These are phyloP conservation scores for Rutstroemia sydowiana DNA, from an alignment of 2,329 filamentous ascomycete species.

Conservation along the genomic window DNA sequence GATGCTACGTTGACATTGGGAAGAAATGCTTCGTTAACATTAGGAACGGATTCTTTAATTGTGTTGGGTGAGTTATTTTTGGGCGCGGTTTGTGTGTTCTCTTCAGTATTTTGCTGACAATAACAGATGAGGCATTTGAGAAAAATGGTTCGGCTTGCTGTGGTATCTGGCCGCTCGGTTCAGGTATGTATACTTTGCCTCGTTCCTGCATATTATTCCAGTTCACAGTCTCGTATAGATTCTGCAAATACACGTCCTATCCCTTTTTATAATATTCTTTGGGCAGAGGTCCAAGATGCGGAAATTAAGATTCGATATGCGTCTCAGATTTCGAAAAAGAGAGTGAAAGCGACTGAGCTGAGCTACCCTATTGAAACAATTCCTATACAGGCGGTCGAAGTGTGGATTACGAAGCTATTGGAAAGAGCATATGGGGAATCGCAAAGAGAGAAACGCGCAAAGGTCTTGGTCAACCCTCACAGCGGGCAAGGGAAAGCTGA, in stretches of 20 bases:
- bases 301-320: slow-evolving; percentile 69
- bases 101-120: too few species aligned
- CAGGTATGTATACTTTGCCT: slow-evolving; percentile 8
- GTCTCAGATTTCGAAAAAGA: slow-evolving; percentile 47
- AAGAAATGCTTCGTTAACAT: slow-evolving; percentile 50
- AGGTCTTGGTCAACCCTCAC: slow-evolving; percentile 85
- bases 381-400: slow-evolving; percentile 23
- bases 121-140: slow-evolving; percentile 47
- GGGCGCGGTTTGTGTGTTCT: background rate
- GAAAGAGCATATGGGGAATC: slow-evolving; percentile 63
- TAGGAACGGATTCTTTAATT: slow-evolving; percentile 53
- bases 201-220: background rate
- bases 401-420: slow-evolving; percentile 60
- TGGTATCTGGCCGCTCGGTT: slow-evolving; percentile 45
- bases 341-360: slow-evolving; percentile 53
- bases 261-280: slow-evolving; percentile 77
- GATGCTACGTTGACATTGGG: slow-evolving; percentile 46
- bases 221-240: slow-evolving; percentile 17
- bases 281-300: slow-evolving; percentile 56
- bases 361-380: slow-evolving; percentile 46
- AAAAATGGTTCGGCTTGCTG: slow-evolving; percentile 46
- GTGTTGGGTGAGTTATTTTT: slow-evolving; percentile 46
- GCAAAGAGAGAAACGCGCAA: slow-evolving; percentile 67
- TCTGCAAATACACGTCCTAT: slow-evolving; percentile 43
- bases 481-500: slow-evolving; percentile 74